Evolutionary conservation across 176 grass and related monocot species (phyloP), one percentile per base, ranked within the genome.

Genomic region (Pontederia crassipes): DNA sequence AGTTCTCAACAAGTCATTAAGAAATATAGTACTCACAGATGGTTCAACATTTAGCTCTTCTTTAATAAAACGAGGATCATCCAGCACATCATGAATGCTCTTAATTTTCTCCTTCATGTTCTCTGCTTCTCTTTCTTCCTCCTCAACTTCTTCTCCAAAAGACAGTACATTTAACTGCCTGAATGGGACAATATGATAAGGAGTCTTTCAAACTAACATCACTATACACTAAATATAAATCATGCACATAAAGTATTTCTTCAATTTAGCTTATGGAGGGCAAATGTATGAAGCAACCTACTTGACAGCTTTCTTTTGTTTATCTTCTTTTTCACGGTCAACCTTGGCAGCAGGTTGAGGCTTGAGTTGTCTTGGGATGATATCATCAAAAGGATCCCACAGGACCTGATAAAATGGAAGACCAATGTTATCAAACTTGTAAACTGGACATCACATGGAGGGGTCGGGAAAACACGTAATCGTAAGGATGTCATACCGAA

Each of bases 321-420:
- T 58, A 28, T 80, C 64, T 71, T 83, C 80, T 58, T 15, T 68
- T 59, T 74, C 84, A 53, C 58, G 28, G 64, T 85, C 79, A 71
- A 57, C 71, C 65, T 97, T 97, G 13, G 64, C 46, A 58, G 47
- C 26, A 69, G 82, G 55, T 54, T 77, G 78, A 48, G 61, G 54
- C 74, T 88, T 91, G 8, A 82, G 55, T 66, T 90, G 50, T 47
- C 87, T 88, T 29, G 87, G 93, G 64, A 88, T 57, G 32, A 97
- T 81, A 80, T 97, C 93, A 74, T 97, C 93, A 82, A 91, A 97
- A 68, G 93, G 93, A 62, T 91, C 85, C 93, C 87, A 97, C n/a
- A 97, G 68, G 56, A 97, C 84, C 93, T 97, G 11, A 10, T 73
- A 40, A 76, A 74, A 61, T 18, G 56, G 11, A 9, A 79, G 72